Conservation (phyloP, 306 rosid species). For the Castanea crenata region DNA sequence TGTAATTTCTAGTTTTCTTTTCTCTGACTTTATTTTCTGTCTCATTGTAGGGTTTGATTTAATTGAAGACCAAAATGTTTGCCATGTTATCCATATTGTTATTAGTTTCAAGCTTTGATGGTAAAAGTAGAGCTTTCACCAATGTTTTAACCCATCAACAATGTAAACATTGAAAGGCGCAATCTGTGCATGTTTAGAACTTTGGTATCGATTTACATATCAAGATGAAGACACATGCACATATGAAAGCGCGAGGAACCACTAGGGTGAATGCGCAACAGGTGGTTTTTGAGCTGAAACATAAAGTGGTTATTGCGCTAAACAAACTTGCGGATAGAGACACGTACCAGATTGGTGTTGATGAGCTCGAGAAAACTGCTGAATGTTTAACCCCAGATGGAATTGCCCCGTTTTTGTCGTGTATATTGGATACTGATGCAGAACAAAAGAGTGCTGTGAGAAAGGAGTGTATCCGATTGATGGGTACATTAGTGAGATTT, state of each 20-base stretch:
- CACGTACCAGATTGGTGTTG: slow-evolving; percentile 64
- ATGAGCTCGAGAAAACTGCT: slow-evolving; percentile 56
- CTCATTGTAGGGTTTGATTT: neutral
- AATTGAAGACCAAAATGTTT: neutral
- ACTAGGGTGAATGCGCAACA: slow-evolving; percentile 38
- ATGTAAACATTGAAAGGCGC: neutral
- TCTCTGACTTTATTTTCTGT: neutral
- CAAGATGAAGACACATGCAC: slow-evolving; percentile 50
- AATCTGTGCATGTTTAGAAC: neutral
- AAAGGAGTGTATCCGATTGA: slow-evolving; percentile 59
- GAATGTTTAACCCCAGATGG: slow-evolving; percentile 52
- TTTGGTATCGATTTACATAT: neutral
- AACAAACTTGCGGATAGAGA: slow-evolving; percentile 85
- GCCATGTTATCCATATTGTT: neutral
- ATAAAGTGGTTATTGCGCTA: slow-evolving; percentile 48
- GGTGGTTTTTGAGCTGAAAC: slow-evolving; percentile 52
- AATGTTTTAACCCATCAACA: neutral
- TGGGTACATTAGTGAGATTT: slow-evolving; percentile 41
- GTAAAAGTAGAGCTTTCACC: neutral
- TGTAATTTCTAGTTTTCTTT: neutral
- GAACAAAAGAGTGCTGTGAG: slow-evolving; percentile 62
- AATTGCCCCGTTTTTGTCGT: slow-evolving; percentile 57
- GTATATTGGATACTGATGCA: slow-evolving; percentile 63
- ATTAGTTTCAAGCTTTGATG: neutral
- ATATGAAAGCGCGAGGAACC: slow-evolving; percentile 35